Evolutionary conservation across 768 basidiomycete genomes (phyloP).

Genomic region (Amanita molliuscula): DNA sequence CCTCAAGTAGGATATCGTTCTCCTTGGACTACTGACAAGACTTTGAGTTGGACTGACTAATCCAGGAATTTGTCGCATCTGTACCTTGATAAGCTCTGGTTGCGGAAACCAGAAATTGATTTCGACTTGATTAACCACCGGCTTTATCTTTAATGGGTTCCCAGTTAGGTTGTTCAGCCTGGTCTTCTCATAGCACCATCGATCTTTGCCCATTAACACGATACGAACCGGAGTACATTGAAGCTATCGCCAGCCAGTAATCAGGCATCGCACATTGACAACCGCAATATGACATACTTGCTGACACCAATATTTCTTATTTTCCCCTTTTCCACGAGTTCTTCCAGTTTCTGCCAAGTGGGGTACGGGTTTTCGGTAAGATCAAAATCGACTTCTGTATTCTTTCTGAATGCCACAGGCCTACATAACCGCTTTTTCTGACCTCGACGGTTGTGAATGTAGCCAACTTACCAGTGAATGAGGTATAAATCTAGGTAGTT

Average conservation of each 20-base stretch:
- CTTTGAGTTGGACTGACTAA: not conserved
- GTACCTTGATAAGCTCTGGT: constrained; percentile 60
- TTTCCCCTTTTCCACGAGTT: constrained; percentile 69
- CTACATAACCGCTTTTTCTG: constrained; percentile 17
- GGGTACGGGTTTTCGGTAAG: constrained; percentile 65
- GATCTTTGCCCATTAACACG: not conserved
- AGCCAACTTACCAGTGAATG: constrained; percentile 55
- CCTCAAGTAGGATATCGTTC: constrained; percentile 54
- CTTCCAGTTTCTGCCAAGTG: constrained; percentile 75
- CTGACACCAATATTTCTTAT: constrained; percentile 73
- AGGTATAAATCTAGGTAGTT: constrained; percentile 76
- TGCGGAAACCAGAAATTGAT: constrained; percentile 73
- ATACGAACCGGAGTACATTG: constrained; percentile 41
- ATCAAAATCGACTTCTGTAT: constrained; percentile 26
- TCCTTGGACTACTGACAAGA: constrained; percentile 52
- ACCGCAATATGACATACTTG: constrained; percentile 39
- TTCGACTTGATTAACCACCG: constrained; percentile 73
- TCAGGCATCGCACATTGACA: not conserved
- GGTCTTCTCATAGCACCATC: constrained; percentile 9
- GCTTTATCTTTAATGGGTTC: constrained; percentile 46
- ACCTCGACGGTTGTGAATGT: not conserved
- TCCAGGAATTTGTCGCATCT: not conserved
- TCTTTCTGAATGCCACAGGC: constrained; percentile 61
- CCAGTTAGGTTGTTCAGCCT: constrained; percentile 55
- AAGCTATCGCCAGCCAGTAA: constrained; percentile 27